Evolutionary conservation across 23 red algal species (phyloP).

Genomic region (Gracilaria gracilis): DNA sequence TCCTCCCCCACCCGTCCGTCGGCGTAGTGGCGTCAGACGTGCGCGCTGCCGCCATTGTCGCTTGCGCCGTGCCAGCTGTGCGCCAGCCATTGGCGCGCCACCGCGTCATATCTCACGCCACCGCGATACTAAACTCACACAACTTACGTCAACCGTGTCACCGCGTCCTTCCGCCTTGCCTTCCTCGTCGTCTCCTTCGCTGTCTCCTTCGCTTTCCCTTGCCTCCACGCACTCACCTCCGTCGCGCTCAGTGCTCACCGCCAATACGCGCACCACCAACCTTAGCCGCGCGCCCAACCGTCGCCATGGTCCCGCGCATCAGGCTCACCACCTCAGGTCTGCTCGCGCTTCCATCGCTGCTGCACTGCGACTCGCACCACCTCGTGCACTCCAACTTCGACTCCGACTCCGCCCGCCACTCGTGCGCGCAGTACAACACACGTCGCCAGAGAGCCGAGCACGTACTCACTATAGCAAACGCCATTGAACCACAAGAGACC

Average conservation of each 20-base stretch:
- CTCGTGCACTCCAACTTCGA: not conserved
- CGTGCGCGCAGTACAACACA: conserved; percentile 14
- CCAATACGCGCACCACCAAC: too few relatives aligned
- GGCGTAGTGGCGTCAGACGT: too few relatives aligned
- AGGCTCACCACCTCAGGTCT: too few relatives aligned
- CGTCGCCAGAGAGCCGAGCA: conserved; percentile 45
- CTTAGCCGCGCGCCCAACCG: too few relatives aligned
- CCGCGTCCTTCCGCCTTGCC: not conserved
- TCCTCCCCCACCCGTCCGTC: too few relatives aligned
- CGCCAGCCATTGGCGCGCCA: not conserved
- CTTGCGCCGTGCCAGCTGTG: not conserved
- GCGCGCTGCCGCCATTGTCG: too few relatives aligned
- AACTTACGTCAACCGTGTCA: not conserved
- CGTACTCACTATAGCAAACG: conserved; percentile 42
- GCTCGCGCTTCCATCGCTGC: not conserved
- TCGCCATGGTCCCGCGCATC: too few relatives aligned
- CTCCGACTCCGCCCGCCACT: not conserved
- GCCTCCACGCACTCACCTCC: not conserved
- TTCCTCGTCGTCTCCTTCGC: not conserved
- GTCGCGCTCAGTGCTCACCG: too few relatives aligned
- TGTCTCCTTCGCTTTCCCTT: not conserved
- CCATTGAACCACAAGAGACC: conserved; percentile 50
- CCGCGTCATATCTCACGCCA: not conserved
- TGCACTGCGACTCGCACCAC: not conserved
- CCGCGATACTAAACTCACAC: too few relatives aligned